Evolutionary conservation across 129 eudicot species (phyloP), one percentile per base, ranked within the genome.

Genomic region (carrot (Daucus carota)): DNA sequence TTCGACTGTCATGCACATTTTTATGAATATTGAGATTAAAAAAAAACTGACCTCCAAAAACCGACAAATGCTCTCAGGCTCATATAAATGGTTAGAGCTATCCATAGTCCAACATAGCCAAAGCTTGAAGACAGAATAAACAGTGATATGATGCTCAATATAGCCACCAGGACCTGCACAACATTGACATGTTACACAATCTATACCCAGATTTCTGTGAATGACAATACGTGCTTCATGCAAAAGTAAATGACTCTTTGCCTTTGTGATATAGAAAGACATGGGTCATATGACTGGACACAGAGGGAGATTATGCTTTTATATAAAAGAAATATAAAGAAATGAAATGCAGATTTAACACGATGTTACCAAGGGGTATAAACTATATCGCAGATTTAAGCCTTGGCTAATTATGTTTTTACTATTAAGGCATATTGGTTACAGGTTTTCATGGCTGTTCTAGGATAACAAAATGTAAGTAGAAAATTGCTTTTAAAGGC

Each of bases 31-130:
- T 40, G 47, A 4, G 34, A n/a, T 38, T 2, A 5, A n/a, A 73
- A 67, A 26, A 68, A 79, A 44, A 72, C 57, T 28, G 71, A 92
- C 96, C 98, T 90, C 96, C 98, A 88, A 77, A 90, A 86, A 38
- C 98, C 96, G 22, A 91, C 94, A 63, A 83, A 83, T 36, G 96
- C 90, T 74, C 98, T 80, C n/a, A 92, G 73, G 80, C 89, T 90
- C 98, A 92, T 92, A 73, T 88, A 92, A 18, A 92, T 76, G 33
- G 96, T 83, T 32, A 92, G 83, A 34, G 96, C 92, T 60, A 85
- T 70, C 96, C 98, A 92, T 1, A 92, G 83, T 42, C 96, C 98
- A 11, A 92, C 77, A 74, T 86, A 88, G 54, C 96, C 96, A 76
- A 79, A 46, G 67, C 83, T 81, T 1, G 85, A 77, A 14, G 98